These are phyloP conservation scores for Misopates orontium DNA, from an alignment of 257 asterid species.

Conservation along the genomic window DNA sequence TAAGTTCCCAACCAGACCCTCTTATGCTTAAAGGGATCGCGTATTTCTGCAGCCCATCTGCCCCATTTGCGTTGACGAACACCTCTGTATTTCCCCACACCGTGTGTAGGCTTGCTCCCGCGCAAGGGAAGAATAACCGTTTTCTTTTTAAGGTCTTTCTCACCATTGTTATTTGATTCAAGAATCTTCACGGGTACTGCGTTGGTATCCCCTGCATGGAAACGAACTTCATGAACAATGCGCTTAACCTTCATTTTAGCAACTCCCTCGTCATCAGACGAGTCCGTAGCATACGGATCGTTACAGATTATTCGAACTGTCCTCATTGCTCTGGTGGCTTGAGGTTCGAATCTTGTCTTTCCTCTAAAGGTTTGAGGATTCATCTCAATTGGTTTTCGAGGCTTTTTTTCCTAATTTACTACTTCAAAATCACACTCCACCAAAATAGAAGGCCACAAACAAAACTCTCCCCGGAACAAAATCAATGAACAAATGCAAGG, in stretches of 20 bases:
- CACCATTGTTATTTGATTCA: conserved; percentile 41
- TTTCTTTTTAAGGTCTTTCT: conserved; percentile 34
- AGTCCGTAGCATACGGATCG: conserved; percentile 93
- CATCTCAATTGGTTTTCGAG: conserved; percentile 32
- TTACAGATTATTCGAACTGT: conserved; percentile 57
- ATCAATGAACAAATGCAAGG: conserved; percentile 17
- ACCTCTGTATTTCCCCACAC: conserved; percentile 48
- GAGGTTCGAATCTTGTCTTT: conserved; percentile 31
- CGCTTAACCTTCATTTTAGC: conserved; percentile 41
- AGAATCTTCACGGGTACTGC: background rate
- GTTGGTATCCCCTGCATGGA: conserved; percentile 29
- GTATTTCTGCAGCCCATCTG: conserved; percentile 91
- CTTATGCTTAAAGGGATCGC: conserved; percentile 64
- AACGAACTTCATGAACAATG: conserved; percentile 46
- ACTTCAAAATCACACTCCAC: conserved; percentile 25
- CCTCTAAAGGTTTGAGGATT: conserved; percentile 27
- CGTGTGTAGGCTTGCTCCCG: conserved; percentile 21
- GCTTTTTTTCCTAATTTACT: conserved; percentile 10
- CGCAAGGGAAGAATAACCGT: conserved; percentile 15
- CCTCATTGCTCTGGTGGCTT: conserved; percentile 34
- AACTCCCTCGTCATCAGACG: conserved; percentile 55
- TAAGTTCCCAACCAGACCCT: conserved; percentile 87
- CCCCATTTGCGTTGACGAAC: conserved; percentile 96
- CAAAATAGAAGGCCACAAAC: conserved; percentile 35
- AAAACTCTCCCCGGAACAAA: conserved; percentile 30